Base-by-base conservation (phyloP, 306 rosid genomes). In the Rubus idaeus region DNA sequence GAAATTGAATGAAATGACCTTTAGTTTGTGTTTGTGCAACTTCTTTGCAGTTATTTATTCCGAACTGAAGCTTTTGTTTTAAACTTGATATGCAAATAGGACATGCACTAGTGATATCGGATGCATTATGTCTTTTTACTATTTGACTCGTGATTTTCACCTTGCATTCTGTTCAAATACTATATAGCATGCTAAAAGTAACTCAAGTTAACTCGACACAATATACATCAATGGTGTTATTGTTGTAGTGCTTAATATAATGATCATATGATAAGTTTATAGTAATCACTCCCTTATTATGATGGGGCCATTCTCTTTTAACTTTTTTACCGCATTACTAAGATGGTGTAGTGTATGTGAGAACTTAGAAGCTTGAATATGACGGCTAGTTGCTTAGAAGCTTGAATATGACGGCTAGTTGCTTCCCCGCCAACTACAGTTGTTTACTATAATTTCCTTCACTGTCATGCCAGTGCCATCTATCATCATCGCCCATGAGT, bases 401-500 rank as follows among this genome's bases (percentile, higher is more conserved):
- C 52, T 41, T 50, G 74, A 74, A 49, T 58, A 11, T 62, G 40
- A 63, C 5, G 5, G 44, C 53, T 44, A 30, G 35, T 58, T 70
- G 46, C 62, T 78, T 71, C 16, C 20, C 39, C 46, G 46, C 20
- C 12, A 18, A 67, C 65, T 57, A 35, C 50, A 5, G 45, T 47
- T 35, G 23, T 8, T 71, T 21, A 52, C 45, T 52, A 2, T 12
- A 57, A 8, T 35, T 68, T 50, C 50, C 50, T 81, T 62, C 40
- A 65, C 53, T 82, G 26, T 60, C 46, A 8, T 86, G 82, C 71
- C 87, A 92, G 99, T 73, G 85, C 97, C 99, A 40, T 89, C 94
- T 55, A 89, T 92, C 75, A 81, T 92, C 79, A 87, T 92, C 52
- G 99, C 97, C 0, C 99, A 95, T 5, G 99, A 95, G 80, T 95